Conservation (phyloP, 2,329 filamentous ascomycete genomes). For the Penicillium polonicum region DNA sequence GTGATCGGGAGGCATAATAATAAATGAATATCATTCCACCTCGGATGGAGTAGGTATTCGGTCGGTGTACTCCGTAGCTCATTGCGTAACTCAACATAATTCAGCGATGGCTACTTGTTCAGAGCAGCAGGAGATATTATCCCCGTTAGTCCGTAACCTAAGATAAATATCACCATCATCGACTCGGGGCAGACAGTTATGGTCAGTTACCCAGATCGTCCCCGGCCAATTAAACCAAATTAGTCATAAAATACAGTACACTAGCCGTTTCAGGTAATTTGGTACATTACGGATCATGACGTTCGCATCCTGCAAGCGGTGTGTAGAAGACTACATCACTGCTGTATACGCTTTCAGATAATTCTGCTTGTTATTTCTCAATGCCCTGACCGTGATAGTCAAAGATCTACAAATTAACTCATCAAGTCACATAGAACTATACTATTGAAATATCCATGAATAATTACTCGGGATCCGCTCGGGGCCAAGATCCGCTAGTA, state of each 20-base stretch:
- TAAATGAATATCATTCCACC: conserved; percentile 10
- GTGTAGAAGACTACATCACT: conserved; percentile 10
- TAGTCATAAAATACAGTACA: conserved; percentile 16
- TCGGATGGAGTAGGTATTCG: background rate
- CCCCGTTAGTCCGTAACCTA: background rate
- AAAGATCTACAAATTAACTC: background rate
- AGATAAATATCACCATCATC: conserved; percentile 9
- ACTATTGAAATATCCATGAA: background rate
- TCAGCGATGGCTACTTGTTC: background rate
- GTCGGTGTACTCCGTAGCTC: background rate
- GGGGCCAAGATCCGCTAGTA: background rate
- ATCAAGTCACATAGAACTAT: background rate
- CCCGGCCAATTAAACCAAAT: background rate
- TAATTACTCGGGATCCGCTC: background rate
- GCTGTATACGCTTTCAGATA: background rate
- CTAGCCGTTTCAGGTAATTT: conserved; percentile 17
- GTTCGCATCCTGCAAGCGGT: conserved; percentile 24
- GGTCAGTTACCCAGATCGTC: background rate
- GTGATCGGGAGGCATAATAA: background rate
- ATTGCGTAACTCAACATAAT: background rate
- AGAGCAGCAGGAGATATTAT: background rate
- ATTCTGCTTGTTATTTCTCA: background rate
- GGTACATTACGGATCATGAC: conserved; percentile 20
- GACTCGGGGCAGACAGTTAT: background rate
- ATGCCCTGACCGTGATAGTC: background rate